Evolutionary conservation across 2,329 filamentous ascomycete species (phyloP).

Genomic region (Trichoderma pleuroti): DNA sequence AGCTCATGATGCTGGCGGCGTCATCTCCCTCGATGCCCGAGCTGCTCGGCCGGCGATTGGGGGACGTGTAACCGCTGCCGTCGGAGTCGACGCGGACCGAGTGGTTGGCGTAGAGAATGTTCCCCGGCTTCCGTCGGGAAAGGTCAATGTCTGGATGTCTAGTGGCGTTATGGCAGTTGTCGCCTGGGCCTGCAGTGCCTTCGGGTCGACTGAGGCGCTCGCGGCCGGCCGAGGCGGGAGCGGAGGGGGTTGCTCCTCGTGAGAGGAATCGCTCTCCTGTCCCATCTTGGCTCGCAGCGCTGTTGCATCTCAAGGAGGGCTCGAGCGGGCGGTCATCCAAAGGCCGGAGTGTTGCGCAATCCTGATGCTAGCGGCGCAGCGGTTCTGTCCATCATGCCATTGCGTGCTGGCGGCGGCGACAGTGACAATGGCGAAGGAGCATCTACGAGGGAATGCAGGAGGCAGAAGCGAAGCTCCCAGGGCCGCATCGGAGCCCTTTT

Average conservation of each 20-base stretch:
- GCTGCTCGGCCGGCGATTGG: slow-evolving; percentile 30
- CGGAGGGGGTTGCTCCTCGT: slow-evolving; percentile 50
- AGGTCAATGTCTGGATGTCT: slow-evolving; percentile 73
- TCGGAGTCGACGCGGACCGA: slow-evolving; percentile 37
- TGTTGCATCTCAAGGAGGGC: slow-evolving; percentile 30
- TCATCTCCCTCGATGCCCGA: slow-evolving; percentile 55
- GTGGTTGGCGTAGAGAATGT: slow-evolving; percentile 50
- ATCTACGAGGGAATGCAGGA: not conserved
- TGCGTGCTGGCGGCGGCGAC: slow-evolving; percentile 7
- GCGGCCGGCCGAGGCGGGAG: slow-evolving; percentile 51
- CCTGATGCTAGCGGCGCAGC: not conserved
- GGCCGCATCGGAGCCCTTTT: not conserved
- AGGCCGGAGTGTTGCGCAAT: not conserved
- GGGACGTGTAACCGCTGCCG: slow-evolving; percentile 41
- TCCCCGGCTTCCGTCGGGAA: slow-evolving; percentile 65
- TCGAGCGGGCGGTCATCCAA: not conserved
- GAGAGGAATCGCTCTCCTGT: slow-evolving; percentile 28
- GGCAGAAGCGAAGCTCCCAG: not conserved
- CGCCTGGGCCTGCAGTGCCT: slow-evolving; percentile 57
- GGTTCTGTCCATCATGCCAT: slow-evolving; percentile 18
- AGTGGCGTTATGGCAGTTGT: slow-evolving; percentile 82
- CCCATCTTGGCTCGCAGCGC: slow-evolving; percentile 27
- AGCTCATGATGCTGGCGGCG: slow-evolving; percentile 63
- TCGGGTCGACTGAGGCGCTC: slow-evolving; percentile 35
- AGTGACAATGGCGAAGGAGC: not conserved